phyloP scores from a whole-genome alignment of 768 basidiomycete species.

The Panus rudis region DNA sequence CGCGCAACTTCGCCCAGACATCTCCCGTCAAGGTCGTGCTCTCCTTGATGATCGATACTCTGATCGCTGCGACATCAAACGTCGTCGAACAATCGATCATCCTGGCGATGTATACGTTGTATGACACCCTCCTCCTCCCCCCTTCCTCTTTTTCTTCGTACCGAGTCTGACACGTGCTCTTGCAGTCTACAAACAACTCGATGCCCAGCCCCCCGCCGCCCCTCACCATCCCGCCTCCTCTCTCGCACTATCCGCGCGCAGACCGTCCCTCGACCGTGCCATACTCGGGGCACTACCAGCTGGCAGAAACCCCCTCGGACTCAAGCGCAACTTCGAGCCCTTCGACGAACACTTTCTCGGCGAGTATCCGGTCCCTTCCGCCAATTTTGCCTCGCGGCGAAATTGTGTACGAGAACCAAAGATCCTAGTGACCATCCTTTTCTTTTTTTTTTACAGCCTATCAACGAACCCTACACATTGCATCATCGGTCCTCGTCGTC shows the following conservation, averaged over 20 bases:
- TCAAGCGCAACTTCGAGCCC: conserved; percentile 71
- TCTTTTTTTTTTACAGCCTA: conserved; percentile 35
- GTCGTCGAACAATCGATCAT: conserved; percentile 20
- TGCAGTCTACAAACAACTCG: conserved; percentile 2
- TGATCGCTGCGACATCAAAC: conserved; percentile 21
- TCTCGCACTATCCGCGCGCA: conserved; percentile 12
- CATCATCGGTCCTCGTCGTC: conserved; percentile 7
- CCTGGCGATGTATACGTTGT: conserved; percentile 23
- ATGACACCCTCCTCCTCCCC: neutral
- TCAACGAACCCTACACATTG: conserved; percentile 27
- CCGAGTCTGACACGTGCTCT: neutral
- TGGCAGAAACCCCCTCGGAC: conserved; percentile 65
- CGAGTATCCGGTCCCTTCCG: conserved; percentile 53
- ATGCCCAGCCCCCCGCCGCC: conserved; percentile 24
- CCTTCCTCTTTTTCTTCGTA: neutral
- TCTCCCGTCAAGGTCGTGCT: conserved; percentile 12
- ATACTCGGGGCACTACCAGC: conserved; percentile 37
- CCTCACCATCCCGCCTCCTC: conserved; percentile 14
- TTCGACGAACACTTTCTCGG: conserved; percentile 59
- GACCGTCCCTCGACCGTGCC: conserved; percentile 8
- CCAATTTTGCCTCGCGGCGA: conserved; percentile 22
- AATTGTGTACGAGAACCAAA: conserved; percentile 31
- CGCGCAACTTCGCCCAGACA: conserved; percentile 18
- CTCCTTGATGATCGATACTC: conserved; percentile 16
- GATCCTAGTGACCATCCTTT: conserved; percentile 51